A percentile compares a stretch with the other conserved stretches of the same genome.
phyloP scores from a whole-genome alignment of 2,329 filamentous ascomycete genomes.

The Balansia obtecta region DNA sequence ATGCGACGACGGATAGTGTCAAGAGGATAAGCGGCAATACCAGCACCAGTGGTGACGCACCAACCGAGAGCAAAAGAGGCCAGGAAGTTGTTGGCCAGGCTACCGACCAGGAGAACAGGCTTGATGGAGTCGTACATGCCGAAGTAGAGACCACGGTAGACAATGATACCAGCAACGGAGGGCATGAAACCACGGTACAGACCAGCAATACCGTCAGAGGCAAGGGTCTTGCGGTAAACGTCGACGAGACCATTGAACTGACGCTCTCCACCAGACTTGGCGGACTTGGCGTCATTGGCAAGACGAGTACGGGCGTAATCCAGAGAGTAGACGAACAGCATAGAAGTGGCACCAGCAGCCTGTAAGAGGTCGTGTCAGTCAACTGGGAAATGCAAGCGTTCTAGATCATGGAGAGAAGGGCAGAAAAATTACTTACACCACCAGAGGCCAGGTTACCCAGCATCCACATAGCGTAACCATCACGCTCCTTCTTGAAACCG shows the following conservation, averaged over 20 bases:
- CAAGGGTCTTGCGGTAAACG: constrained; percentile 99
- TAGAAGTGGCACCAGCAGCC: constrained; percentile 97
- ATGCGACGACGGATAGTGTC: constrained; percentile 99
- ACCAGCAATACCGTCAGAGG: constrained; percentile 96
- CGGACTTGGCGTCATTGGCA: constrained; percentile 99
- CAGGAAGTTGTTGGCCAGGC: constrained; percentile 96
- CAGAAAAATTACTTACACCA: constrained; percentile 64
- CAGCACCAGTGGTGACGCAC: constrained; percentile 98
- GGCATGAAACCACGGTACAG: constrained; percentile 99
- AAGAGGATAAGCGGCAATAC: constrained; percentile 99
- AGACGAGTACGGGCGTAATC: constrained; percentile 99
- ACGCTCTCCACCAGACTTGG: constrained; percentile 92
- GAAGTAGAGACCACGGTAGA: constrained; percentile 99
- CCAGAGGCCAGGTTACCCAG: constrained; percentile 97
- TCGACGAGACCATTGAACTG: constrained; percentile 99
- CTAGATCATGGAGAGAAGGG: too few relatives aligned
- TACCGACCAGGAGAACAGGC: constrained; percentile 87
- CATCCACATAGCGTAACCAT: constrained; percentile 99
- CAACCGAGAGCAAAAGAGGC: constrained; percentile 98
- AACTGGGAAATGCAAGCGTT: not conserved
- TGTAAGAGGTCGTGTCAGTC: constrained; percentile 19
- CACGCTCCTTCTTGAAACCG: constrained; percentile 99
- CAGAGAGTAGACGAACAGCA: constrained; percentile 99
- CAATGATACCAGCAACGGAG: constrained; percentile 96
- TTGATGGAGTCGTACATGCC: constrained; percentile 99